Conservation (phyloP, 148 eudicot species). For the Mesembryanthemum crystallinum region DNA sequence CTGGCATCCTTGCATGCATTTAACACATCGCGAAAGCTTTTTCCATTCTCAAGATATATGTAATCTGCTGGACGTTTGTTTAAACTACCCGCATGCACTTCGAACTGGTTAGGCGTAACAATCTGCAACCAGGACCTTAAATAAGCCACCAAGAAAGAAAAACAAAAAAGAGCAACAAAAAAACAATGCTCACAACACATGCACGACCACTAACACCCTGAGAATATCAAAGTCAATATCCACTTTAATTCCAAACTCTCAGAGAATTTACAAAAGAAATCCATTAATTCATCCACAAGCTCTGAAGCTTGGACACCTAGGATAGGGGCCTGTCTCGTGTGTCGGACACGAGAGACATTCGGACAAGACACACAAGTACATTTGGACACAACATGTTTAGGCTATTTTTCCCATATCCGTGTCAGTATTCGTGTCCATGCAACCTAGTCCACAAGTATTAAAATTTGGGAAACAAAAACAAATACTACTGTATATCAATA, state of each 20-base stretch:
- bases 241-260: neutral
- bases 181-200: neutral
- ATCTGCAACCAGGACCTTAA: slow-evolving; percentile 40
- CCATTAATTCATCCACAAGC: neutral
- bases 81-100: slow-evolving; percentile 73
- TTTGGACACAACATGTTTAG: no score
- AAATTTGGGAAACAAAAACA: no score
- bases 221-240: neutral
- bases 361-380: no score
- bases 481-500: neutral
- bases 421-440: no score
- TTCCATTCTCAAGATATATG: slow-evolving; percentile 71
- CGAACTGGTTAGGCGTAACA: slow-evolving; percentile 62
- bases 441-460: no score
- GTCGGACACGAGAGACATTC: no score
- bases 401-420: no score
- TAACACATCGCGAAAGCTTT: slow-evolving; percentile 58
- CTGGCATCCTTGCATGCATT: slow-evolving; percentile 51
- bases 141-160: slow-evolving; percentile 7
- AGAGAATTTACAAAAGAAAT: neutral
- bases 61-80: slow-evolving; percentile 86
- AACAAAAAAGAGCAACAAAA: neutral
- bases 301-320: no score
- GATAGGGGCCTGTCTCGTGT: no score
- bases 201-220: neutral